These are phyloP conservation scores for Exophiala sp. DNA, from an alignment of 2,329 filamentous ascomycete genomes.

Conservation along the genomic window DNA sequence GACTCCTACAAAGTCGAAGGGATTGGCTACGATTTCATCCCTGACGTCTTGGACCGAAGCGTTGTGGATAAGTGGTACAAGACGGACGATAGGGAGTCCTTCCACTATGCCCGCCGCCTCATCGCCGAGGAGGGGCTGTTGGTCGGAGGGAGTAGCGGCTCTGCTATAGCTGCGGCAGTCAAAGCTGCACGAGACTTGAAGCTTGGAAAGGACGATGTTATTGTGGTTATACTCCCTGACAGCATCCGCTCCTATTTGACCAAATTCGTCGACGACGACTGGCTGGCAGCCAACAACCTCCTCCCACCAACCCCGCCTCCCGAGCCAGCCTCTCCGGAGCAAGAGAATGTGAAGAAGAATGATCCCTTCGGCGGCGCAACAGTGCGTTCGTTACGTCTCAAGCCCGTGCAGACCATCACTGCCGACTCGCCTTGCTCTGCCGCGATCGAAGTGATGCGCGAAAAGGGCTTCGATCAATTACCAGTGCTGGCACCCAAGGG, in stretches of 20 bases:
- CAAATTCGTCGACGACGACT: conserved; percentile 98
- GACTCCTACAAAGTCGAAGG: conserved; percentile 95
- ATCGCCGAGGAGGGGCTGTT: conserved; percentile 93
- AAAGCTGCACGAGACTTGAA: conserved; percentile 68
- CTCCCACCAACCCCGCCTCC: conserved; percentile 57
- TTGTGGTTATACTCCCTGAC: conserved; percentile 88
- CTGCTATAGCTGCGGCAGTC: conserved; percentile 76
- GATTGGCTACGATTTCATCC: conserved; percentile 97
- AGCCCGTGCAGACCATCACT: conserved; percentile 82
- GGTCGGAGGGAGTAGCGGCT: conserved; percentile 88
- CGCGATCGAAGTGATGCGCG: conserved; percentile 95
- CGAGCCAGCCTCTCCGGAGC: conserved; percentile 36
- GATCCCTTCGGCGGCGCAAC: conserved; percentile 75
- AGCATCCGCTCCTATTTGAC: conserved; percentile 95
- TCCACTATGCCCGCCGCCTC: conserved; percentile 78
- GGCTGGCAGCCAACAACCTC: conserved; percentile 93
- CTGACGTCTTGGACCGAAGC: conserved; percentile 78
- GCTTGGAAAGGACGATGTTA: conserved; percentile 75
- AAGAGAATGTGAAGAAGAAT: conserved; percentile 37
- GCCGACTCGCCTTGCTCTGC: conserved; percentile 67
- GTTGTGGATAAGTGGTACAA: conserved; percentile 95
- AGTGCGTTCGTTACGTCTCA: conserved; percentile 75
- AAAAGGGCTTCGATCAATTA: conserved; percentile 96
- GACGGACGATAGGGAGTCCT: conserved; percentile 87
- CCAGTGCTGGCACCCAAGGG: conserved; percentile 71